phyloP scores from a whole-genome alignment of 208 protist genomes.

The Trypanosoma avium region DNA sequence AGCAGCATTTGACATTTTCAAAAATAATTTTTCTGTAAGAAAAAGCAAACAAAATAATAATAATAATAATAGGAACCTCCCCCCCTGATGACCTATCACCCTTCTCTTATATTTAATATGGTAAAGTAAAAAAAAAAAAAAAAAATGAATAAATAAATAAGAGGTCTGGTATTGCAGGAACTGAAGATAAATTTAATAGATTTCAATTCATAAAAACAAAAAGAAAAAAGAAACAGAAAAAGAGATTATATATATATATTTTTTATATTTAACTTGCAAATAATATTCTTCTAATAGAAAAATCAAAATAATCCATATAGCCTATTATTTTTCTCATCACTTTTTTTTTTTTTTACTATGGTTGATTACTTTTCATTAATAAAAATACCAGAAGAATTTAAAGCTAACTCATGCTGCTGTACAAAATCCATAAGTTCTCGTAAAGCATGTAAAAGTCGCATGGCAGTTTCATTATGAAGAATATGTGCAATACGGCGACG shows the following conservation, averaged over 20 bases:
- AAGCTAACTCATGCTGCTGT: conserved; percentile 23
- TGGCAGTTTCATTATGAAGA: conserved; percentile 82
- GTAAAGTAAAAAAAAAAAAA: conserved; percentile 14
- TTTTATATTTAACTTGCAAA: no score
- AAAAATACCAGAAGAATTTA: conserved; percentile 14
- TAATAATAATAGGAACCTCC: conserved; percentile 1
- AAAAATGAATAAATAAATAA: no score
- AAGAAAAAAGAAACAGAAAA: no score
- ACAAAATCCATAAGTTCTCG: conserved; percentile 53
- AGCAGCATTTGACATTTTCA: neutral
- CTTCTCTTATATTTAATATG: neutral
- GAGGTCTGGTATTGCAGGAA: conserved; percentile 9
- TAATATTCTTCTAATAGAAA: no score
- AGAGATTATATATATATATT: no score
- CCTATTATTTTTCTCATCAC: neutral
- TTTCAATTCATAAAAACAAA: conserved; percentile 23
- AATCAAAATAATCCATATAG: no score
- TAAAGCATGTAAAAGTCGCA: conserved; percentile 64
- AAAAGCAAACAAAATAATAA: neutral
- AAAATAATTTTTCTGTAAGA: no score
- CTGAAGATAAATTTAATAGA: conserved; percentile 8
- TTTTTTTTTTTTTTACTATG: neutral
- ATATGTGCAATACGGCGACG: conserved; percentile 75
- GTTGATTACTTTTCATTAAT: neutral
- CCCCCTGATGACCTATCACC: no score